phyloP scores from a whole-genome alignment of 768 basidiomycete genomes.

The Tricholoma hemisulphureum region DNA sequence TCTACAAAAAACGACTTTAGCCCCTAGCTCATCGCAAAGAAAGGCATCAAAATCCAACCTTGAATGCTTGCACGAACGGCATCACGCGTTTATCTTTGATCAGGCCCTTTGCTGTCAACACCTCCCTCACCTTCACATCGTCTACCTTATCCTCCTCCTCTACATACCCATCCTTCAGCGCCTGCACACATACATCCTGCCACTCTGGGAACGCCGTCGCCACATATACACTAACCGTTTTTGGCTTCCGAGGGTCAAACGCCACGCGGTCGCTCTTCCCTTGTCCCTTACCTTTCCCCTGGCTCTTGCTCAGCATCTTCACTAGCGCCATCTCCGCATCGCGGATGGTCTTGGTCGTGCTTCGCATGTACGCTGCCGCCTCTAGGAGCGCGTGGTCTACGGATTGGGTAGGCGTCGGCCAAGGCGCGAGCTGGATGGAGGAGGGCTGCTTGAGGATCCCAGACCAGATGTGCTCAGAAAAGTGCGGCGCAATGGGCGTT shows the following conservation, averaged over 20 bases:
- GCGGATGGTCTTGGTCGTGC: constrained; percentile 86
- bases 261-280: constrained; percentile 36
- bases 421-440: constrained; percentile 80
- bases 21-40: background rate
- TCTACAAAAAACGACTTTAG: constrained; percentile 46
- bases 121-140: constrained; percentile 71
- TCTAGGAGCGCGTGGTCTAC: constrained; percentile 70
- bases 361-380: constrained; percentile 81
- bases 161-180: constrained; percentile 67
- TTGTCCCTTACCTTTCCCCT: constrained; percentile 50
- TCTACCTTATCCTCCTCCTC: constrained; percentile 66
- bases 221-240: constrained; percentile 86
- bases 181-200: constrained; percentile 82
- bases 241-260: constrained; percentile 85
- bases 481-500: constrained; percentile 89
- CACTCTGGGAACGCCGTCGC: constrained; percentile 90
- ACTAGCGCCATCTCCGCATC: constrained; percentile 78
- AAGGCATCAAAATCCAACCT: constrained; percentile 50
- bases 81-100: constrained; percentile 95
- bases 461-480: constrained; percentile 88
- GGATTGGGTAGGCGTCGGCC: constrained; percentile 65
- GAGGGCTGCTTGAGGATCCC: constrained; percentile 67
- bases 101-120: constrained; percentile 68
- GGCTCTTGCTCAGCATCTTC: constrained; percentile 79
- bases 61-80: constrained; percentile 93